Base-by-base conservation (phyloP, 495 filamentous ascomycete genomes). In the Aspergillus panamensis region DNA sequence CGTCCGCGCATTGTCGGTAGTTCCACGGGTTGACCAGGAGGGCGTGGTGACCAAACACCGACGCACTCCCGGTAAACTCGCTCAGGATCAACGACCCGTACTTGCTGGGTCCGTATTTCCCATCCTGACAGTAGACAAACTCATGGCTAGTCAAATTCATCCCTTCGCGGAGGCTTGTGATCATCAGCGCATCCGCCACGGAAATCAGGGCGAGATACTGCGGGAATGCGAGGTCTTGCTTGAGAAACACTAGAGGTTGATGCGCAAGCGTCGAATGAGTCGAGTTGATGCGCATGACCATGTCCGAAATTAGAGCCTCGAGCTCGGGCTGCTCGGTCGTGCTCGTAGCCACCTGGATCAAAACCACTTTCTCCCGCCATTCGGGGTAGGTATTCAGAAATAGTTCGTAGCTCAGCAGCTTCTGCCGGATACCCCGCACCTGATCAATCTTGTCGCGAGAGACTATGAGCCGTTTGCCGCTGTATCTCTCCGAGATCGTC, bases 71-170 rank as follows among this genome's bases (percentile, higher is more conserved):
- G 12, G 92, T 95, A 69, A 97, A 97, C 69, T 97, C 92, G 58
- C 88, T 92, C 13, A 97, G 76, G 62, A 97, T 96, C 49, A 97
- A 77, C 3, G 91, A 90, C 8, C 90, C 90, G 67, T 92, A 85
- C 66, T 88, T 91, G 71, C 89, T 89, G 51, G 85, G 77, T 20
- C 75, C 78, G 53, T 80, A 77, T 63, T 82, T 84, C n/a, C 91
- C 91, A 70, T 96, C 92, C 69, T 97, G 92, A 62, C 92, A 96
- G 61, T 88, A 91, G 30, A 96, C 81, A 66, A 89, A 97, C 71
- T 97, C 92, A 66, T 96, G 92, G 45, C 85, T 88, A 7, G 92
- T 95, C 37, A 97, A 73, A 64, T 96, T 96, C 92, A 96, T 97
- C 42, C 92, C 92, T 66, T 96, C 92, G 48, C 92, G 89, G 52